A percentile compares a stretch with the other conserved stretches of the same genome.
These are phyloP conservation scores for Platanthera zijinensis DNA, from an alignment of 106 monocot genomes.

Conservation along the genomic window DNA sequence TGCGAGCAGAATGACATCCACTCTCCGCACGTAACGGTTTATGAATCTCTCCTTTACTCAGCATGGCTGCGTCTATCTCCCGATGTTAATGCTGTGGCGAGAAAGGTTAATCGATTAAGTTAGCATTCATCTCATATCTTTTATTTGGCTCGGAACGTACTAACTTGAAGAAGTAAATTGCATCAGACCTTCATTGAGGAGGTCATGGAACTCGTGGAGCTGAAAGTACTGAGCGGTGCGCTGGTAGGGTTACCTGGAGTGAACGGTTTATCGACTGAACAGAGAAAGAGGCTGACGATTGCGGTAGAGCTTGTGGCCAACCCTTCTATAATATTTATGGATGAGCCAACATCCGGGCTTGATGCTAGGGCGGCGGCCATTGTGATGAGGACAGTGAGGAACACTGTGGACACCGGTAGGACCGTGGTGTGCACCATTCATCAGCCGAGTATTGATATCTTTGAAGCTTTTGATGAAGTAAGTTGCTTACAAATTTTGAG, in stretches of 20 bases:
- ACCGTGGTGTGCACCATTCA: constrained; percentile 93
- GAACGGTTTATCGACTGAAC: constrained; percentile 79
- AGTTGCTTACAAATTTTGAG: not conserved
- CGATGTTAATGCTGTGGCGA: constrained; percentile 43
- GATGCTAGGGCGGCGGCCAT: constrained; percentile 91
- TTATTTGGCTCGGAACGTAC: not conserved
- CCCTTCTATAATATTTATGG: constrained; percentile 93
- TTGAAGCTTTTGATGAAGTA: constrained; percentile 94
- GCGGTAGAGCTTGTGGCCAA: constrained; percentile 93
- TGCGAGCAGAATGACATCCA: constrained; percentile 92
- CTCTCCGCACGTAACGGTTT: constrained; percentile 79
- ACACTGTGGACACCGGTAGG: constrained; percentile 86
- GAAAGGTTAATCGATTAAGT: constrained; percentile 38
- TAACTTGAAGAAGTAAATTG: not conserved
- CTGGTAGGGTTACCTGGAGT: constrained; percentile 81
- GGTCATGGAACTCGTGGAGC: constrained; percentile 90
- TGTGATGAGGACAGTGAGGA: constrained; percentile 92
- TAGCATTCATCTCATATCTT: not conserved
- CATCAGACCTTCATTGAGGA: constrained; percentile 71
- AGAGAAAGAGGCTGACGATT: constrained; percentile 78
- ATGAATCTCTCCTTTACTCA: constrained; percentile 73
- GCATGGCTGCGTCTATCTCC: constrained; percentile 69
- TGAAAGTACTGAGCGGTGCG: constrained; percentile 45
- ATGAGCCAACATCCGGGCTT: constrained; percentile 88
- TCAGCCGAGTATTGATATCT: constrained; percentile 90